Conservation (phyloP, 2,329 filamentous ascomycete genomes). For the Botrytis pseudocinerea region DNA sequence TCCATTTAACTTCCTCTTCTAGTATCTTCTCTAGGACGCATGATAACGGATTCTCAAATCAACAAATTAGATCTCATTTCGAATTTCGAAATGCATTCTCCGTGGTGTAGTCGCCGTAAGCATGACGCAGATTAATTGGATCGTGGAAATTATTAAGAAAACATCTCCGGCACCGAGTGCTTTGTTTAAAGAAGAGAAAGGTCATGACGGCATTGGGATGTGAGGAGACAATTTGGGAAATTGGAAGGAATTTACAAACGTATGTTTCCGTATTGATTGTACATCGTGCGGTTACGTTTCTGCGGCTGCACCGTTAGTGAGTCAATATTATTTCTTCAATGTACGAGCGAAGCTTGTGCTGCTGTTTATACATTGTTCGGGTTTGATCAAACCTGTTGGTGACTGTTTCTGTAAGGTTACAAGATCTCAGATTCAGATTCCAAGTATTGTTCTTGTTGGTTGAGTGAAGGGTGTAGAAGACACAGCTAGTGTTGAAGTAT, state of each 20-base stretch:
- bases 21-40: constrained; percentile 24
- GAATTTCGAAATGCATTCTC: constrained; percentile 10
- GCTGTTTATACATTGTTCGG: constrained; percentile 24
- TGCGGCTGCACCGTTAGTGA: constrained; percentile 13
- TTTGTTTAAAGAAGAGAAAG: constrained; percentile 28
- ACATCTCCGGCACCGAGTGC: constrained; percentile 26
- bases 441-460: constrained; percentile 25
- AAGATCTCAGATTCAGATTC: constrained; percentile 24
- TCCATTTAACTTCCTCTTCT: constrained; percentile 27
- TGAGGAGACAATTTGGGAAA: constrained; percentile 30
- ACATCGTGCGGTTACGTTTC: constrained; percentile 30
- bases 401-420: constrained; percentile 21
- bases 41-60: constrained; percentile 24
- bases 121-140: constrained; percentile 20
- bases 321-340: constrained; percentile 29
- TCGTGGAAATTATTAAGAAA: constrained; percentile 28
- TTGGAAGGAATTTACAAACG: constrained; percentile 31
- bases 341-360: constrained; percentile 25
- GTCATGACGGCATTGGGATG: constrained; percentile 29
- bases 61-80: constrained; percentile 28
- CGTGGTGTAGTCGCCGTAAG: constrained; percentile 28
- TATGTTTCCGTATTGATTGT: constrained; percentile 31
- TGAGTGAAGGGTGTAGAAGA: constrained; percentile 27
- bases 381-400: constrained; percentile 26
- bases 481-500: constrained; percentile 29